Conservation (phyloP, 2,329 filamentous ascomycete species). For the Venturia aucupariae region DNA sequence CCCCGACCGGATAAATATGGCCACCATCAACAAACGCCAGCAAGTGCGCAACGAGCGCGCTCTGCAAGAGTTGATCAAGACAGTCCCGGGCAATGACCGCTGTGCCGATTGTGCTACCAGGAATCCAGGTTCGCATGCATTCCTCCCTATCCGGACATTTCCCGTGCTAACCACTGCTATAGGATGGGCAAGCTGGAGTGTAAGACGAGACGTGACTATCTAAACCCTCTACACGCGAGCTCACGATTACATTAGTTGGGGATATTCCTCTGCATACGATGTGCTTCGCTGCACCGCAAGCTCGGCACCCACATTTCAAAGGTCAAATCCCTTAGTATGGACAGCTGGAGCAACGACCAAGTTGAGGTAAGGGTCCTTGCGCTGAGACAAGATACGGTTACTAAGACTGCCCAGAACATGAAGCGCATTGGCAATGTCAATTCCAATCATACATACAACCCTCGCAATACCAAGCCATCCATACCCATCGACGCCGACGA, state of each 20-base stretch:
- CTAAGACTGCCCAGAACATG: conserved; percentile 61
- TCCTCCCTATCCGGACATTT: conserved; percentile 13
- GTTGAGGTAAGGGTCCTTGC: conserved; percentile 64
- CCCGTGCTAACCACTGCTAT: conserved; percentile 16
- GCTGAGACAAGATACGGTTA: conserved; percentile 17
- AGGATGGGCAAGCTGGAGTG: conserved; percentile 97
- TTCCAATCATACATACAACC: conserved; percentile 86
- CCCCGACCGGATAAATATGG: conserved; percentile 18
- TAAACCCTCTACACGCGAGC: neutral
- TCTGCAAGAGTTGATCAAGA: conserved; percentile 80
- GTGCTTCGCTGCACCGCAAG: conserved; percentile 89
- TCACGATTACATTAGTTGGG: conserved; percentile 55
- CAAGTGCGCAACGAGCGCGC: conserved; percentile 93
- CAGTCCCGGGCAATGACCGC: conserved; percentile 76
- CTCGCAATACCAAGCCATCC: conserved; percentile 69
- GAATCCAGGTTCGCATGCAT: conserved; percentile 67
- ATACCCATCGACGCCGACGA: conserved; percentile 88
- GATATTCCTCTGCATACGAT: conserved; percentile 95
- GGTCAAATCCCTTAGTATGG: conserved; percentile 97
- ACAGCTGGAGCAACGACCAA: conserved; percentile 92
- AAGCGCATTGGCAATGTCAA: conserved; percentile 77
- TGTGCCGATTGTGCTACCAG: conserved; percentile 89
- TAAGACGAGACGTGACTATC: conserved; percentile 40
- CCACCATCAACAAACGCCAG: conserved; percentile 82
- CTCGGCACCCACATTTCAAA: conserved; percentile 96